Evolutionary conservation across 164 flowering plant species (phyloP).

Genomic region (Cinnamomum chago): DNA sequence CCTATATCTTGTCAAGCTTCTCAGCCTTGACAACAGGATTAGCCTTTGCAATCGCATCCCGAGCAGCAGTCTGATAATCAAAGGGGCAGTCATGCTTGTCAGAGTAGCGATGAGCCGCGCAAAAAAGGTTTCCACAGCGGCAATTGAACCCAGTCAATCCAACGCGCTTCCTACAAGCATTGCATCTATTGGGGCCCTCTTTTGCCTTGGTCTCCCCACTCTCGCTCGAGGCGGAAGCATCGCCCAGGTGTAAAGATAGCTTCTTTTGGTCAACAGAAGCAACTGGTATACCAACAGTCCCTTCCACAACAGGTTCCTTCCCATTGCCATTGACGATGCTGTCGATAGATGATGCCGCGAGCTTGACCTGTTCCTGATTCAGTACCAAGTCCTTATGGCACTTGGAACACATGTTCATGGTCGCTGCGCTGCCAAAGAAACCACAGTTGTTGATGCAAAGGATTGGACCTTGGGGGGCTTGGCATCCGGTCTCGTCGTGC

Average conservation of each 20-base stretch:
- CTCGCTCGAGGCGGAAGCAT: constrained; percentile 19
- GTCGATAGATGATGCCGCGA: constrained; percentile 50
- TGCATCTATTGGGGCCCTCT: constrained; percentile 51
- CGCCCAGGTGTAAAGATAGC: constrained; percentile 13
- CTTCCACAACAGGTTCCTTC: constrained; percentile 25
- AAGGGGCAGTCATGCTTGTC: constrained; percentile 52
- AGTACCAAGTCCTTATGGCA: constrained; percentile 47
- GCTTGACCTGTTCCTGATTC: constrained; percentile 46
- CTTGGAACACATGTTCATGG: constrained; percentile 62
- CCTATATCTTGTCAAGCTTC: constrained; percentile 52
- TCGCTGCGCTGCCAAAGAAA: constrained; percentile 57
- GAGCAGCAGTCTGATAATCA: constrained; percentile 42
- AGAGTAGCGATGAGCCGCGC: constrained; percentile 50
- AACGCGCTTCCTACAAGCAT: constrained; percentile 42
- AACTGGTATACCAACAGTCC: constrained; percentile 15
- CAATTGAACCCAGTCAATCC: constrained; percentile 57
- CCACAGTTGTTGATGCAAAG: constrained; percentile 56
- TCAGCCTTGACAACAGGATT: constrained; percentile 54
- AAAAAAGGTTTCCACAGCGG: constrained; percentile 48
- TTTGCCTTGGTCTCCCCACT: constrained; percentile 23
- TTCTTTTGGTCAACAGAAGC: constrained; percentile 21
- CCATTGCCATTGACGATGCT: constrained; percentile 40
- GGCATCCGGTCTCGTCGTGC: constrained; percentile 58
- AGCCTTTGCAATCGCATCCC: constrained; percentile 49
- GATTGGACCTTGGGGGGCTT: constrained; percentile 45